Percentiles rank a stretch among this genome's conserved stretches.
phyloP scores from a whole-genome alignment of 1,139 yeast species.

The Saccharomyces pastorianus region DNA sequence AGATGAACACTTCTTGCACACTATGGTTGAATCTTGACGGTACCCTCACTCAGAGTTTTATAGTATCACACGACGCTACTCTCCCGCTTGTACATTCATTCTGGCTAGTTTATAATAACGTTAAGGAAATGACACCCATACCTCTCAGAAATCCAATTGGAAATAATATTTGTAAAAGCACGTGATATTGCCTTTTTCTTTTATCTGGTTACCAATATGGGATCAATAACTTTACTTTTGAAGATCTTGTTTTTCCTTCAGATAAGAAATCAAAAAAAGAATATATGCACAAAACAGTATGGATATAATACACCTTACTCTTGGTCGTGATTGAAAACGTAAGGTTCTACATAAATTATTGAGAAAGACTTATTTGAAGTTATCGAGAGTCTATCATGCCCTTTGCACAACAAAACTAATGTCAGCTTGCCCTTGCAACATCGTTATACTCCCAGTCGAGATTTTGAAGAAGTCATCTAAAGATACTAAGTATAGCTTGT shows the following conservation, averaged over 20 bases:
- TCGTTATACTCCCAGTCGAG: background rate
- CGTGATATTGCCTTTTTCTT: background rate
- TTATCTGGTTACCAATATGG: background rate
- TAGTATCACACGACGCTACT: background rate
- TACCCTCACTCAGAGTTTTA: background rate
- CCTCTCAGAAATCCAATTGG: background rate
- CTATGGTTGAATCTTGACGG: background rate
- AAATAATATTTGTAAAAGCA: background rate
- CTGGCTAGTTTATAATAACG: background rate
- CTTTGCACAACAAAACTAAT: background rate
- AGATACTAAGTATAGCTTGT: background rate
- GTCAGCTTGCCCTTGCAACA: background rate
- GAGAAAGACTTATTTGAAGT: background rate
- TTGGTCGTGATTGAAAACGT: background rate
- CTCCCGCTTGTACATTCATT: background rate
- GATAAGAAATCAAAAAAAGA: background rate
- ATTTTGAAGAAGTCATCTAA: background rate
- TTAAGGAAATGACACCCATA: background rate
- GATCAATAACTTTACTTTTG: background rate
- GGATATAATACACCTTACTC: background rate
- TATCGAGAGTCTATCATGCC: background rate
- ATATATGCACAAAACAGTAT: background rate
- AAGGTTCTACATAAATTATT: background rate
- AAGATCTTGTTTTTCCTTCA: background rate
- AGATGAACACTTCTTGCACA: no score